Evolutionary conservation across 352 stramenopile species (phyloP).

Genomic region (Globisporangium sylvaticum): DNA sequence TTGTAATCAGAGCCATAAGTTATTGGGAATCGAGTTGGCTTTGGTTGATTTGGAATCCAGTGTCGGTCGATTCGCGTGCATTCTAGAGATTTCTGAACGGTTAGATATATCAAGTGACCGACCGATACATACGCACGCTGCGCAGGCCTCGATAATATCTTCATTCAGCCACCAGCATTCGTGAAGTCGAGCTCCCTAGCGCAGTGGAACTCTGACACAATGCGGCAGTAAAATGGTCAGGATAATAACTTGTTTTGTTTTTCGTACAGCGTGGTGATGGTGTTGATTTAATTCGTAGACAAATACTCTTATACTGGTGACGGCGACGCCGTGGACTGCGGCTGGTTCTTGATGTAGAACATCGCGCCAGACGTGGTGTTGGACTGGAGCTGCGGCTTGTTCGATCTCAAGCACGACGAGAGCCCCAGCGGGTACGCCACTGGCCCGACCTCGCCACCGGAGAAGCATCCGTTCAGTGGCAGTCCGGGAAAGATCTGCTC

Average conservation of each 20-base stretch:
- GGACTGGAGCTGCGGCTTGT: conserved; percentile 27
- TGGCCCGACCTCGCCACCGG: conserved; percentile 32
- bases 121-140: too few relatives aligned
- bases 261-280: background rate
- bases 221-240: background rate
- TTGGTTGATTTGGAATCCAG: too few relatives aligned
- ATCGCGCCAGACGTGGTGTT: conserved; percentile 46
- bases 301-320: background rate
- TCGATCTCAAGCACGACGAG: conserved; percentile 3
- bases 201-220: too few relatives aligned
- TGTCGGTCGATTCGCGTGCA: too few relatives aligned
- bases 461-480: conserved; percentile 31
- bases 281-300: background rate
- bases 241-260: background rate
- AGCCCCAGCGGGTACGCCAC: conserved; percentile 25
- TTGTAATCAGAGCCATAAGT: too few relatives aligned
- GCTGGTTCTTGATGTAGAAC: conserved; percentile 26
- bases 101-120: too few relatives aligned
- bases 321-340: background rate
- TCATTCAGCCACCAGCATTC: too few relatives aligned
- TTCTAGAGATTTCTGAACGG: too few relatives aligned
- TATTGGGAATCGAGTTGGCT: too few relatives aligned
- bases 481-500: conserved; percentile 21
- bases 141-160: too few relatives aligned
- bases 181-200: too few relatives aligned